Conservation (phyloP, 768 basidiomycete species). For the Rhodotorula babjevae region DNA sequence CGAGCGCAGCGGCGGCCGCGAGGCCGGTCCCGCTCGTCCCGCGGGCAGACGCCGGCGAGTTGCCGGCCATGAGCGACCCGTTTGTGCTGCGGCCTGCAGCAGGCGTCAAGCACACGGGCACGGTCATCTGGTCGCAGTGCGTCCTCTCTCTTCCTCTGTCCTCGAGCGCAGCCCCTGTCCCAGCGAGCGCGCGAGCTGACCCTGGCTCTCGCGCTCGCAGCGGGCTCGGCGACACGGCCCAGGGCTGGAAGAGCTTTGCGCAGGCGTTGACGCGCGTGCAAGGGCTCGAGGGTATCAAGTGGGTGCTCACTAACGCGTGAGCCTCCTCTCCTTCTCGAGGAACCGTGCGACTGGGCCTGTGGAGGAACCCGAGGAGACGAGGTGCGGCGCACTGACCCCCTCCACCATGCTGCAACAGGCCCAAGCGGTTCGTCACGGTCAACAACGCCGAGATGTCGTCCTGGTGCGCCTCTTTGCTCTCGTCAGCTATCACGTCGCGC, state of each 20-base stretch:
- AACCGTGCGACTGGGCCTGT: no score
- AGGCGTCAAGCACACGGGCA: background rate
- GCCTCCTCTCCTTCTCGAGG: background rate
- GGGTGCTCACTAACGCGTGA: conserved; percentile 27
- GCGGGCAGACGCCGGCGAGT: background rate
- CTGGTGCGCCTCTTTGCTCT: conserved; percentile 50
- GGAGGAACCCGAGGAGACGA: no score
- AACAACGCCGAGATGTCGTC: conserved; percentile 71
- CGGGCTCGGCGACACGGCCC: conserved; percentile 16
- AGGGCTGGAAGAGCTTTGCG: conserved; percentile 15
- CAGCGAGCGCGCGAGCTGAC: no score
- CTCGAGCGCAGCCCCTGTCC: background rate
- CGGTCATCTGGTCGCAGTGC: conserved; percentile 21
- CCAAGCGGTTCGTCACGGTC: conserved; percentile 61
- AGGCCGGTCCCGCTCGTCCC: background rate
- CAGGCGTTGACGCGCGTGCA: background rate
- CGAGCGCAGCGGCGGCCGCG: background rate
- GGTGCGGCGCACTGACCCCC: no score
- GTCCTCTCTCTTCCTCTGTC: background rate
- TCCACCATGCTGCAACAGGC: no score
- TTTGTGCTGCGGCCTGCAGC: background rate
- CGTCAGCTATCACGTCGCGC: no score
- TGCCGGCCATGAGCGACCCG: background rate
- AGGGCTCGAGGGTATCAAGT: conserved; percentile 4
- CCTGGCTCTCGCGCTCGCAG: background rate